Evolutionary conservation across 768 basidiomycete species (phyloP).

Genomic region (Russula virescens): DNA sequence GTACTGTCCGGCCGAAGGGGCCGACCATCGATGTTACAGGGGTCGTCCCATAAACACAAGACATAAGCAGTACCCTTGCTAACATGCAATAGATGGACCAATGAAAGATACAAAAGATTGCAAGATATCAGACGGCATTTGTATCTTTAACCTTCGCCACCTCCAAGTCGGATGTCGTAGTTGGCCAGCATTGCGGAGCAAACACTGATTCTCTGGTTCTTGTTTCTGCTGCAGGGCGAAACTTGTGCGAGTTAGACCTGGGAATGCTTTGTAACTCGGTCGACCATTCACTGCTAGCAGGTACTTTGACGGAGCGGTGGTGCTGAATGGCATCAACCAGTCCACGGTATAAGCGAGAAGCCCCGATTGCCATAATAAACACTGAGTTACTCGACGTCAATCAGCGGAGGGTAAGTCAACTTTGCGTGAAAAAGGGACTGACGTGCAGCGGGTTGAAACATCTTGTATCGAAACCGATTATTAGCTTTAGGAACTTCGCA

Average conservation of each 20-base stretch:
- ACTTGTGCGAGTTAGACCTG: not conserved
- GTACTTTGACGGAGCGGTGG: no score
- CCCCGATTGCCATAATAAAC: constrained; percentile 9
- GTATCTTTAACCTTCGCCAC: not conserved
- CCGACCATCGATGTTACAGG: no score
- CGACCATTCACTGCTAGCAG: not conserved
- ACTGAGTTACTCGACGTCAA: constrained; percentile 6
- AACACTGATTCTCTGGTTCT: not conserved
- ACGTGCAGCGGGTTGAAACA: constrained; percentile 12
- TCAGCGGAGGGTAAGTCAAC: not conserved
- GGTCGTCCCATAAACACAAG: not conserved
- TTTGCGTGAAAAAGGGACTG: not conserved
- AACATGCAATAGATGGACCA: no score
- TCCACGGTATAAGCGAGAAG: constrained; percentile 18
- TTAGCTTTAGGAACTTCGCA: not conserved
- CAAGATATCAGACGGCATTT: not conserved
- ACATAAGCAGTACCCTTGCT: not conserved
- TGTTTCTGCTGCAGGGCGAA: not conserved
- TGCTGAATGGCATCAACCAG: not conserved
- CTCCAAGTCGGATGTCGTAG: not conserved
- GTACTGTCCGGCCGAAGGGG: not conserved
- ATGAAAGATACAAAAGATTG: no score
- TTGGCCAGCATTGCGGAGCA: not conserved
- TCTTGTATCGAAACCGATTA: not conserved
- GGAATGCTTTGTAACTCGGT: not conserved